A percentile compares a stretch with the other conserved stretches of the same genome.
phyloP scores from a whole-genome alignment of 352 stramenopile species.

The Discostella stelligera region DNA sequence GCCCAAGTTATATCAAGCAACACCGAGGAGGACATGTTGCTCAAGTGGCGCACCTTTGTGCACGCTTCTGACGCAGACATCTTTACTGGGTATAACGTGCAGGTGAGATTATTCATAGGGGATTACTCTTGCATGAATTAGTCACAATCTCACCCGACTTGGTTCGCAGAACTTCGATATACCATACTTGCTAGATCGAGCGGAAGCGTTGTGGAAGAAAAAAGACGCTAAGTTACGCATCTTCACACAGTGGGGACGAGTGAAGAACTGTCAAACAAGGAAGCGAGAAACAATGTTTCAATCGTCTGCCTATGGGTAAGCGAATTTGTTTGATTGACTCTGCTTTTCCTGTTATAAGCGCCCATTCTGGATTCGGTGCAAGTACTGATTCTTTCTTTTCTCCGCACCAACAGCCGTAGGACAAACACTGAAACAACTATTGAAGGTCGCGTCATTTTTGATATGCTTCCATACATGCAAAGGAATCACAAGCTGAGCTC shows the following conservation, averaged over 20 bases:
- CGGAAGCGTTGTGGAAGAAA: constrained; percentile 89
- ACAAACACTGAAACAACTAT: constrained; percentile 98
- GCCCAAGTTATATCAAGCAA: constrained; percentile 96
- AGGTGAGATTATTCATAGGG: constrained; percentile 17
- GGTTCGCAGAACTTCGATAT: constrained; percentile 97
- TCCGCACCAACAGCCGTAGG: constrained; percentile 82
- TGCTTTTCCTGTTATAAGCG: background rate
- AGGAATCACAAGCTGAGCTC: constrained; percentile 98
- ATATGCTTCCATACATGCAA: constrained; percentile 99
- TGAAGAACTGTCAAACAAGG: constrained; percentile 87
- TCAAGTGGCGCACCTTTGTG: constrained; percentile 96
- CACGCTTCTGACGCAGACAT: constrained; percentile 95
- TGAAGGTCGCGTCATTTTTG: constrained; percentile 96
- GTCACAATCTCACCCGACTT: background rate
- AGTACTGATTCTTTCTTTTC: background rate
- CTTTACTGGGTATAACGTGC: constrained; percentile 98
- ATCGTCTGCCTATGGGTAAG: constrained; percentile 89
- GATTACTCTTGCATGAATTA: background rate
- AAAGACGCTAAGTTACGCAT: constrained; percentile 55
- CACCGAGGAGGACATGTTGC: constrained; percentile 94
- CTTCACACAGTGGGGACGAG: constrained; percentile 86
- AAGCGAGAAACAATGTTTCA: constrained; percentile 99
- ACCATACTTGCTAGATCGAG: constrained; percentile 97
- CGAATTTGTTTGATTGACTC: background rate
- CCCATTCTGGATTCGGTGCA: background rate